Conservation (phyloP, 257 asterid species). For the Nicotiana sylvestris region DNA sequence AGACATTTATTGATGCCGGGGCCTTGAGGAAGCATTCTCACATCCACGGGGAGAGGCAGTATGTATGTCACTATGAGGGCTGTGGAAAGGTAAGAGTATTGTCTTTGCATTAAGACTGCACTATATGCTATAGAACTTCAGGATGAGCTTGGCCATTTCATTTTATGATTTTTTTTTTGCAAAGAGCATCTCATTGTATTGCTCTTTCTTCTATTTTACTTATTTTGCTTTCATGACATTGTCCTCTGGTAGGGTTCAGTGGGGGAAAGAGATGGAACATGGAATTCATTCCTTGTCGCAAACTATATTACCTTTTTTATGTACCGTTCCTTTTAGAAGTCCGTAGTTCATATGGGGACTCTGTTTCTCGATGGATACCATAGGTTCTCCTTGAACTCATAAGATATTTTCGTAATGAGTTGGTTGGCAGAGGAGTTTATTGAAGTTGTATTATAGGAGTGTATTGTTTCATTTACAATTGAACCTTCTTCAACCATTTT, state of each 20-base stretch:
- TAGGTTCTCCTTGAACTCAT: not conserved
- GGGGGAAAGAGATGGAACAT: not conserved
- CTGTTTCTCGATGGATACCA: slow-evolving; percentile 1
- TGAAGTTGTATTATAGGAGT: not conserved
- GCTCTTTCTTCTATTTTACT: not conserved
- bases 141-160: not conserved
- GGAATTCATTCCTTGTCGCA: not conserved
- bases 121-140: not conserved
- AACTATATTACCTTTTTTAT: not conserved
- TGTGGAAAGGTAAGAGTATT: slow-evolving; percentile 56
- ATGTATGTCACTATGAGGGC: slow-evolving; percentile 80
- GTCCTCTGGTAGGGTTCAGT: not conserved
- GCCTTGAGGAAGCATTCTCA: slow-evolving; percentile 97
- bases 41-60: slow-evolving; percentile 98
- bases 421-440: not conserved
- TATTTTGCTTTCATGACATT: not conserved
- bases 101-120: not conserved
- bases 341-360: not conserved
- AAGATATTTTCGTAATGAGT: not conserved
- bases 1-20: slow-evolving; percentile 93
- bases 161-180: too few species aligned
- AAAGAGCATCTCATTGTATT: not conserved
- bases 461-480: not conserved
- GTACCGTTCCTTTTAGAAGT: not conserved
- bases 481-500: not conserved